phyloP scores from a whole-genome alignment of 208 protist species.

The Trypanosoma vivax region DNA sequence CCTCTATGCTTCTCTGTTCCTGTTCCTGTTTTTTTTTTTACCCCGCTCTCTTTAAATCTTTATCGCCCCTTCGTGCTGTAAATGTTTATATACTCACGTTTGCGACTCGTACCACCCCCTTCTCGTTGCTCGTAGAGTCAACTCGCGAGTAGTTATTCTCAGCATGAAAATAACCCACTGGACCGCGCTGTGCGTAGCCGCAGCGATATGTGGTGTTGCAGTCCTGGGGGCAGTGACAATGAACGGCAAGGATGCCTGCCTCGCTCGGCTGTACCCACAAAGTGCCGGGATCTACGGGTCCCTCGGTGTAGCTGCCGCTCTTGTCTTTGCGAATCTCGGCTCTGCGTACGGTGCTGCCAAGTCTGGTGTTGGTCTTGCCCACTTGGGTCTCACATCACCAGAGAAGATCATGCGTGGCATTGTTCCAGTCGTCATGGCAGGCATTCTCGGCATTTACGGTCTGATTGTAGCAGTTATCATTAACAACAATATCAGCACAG shows the following conservation, averaged over 20 bases:
- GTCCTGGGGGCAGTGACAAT: constrained; percentile 31
- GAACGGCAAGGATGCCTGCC: constrained; percentile 24
- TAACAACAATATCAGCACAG: constrained; percentile 88
- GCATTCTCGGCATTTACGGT: constrained; percentile 99
- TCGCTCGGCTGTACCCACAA: constrained; percentile 75
- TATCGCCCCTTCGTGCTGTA: too few relatives aligned
- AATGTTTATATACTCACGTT: too few relatives aligned
- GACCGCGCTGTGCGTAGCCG: too few relatives aligned
- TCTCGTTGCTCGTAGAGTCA: too few relatives aligned
- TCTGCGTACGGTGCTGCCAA: constrained; percentile 99
- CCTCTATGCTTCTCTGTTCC: too few relatives aligned
- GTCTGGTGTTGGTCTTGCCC: constrained; percentile 94
- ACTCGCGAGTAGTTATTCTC: too few relatives aligned
- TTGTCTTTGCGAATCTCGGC: constrained; percentile 93
- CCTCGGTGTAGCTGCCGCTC: constrained; percentile 59
- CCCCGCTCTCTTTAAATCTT: too few relatives aligned
- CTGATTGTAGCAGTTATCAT: constrained; percentile 99
- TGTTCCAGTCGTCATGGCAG: constrained; percentile 91
- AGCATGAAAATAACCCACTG: too few relatives aligned
- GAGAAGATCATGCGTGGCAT: constrained; percentile 95
- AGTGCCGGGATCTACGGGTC: constrained; percentile 75
- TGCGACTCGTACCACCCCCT: too few relatives aligned
- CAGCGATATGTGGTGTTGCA: too few relatives aligned
- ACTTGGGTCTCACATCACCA: constrained; percentile 94
- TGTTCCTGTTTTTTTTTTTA: too few relatives aligned